phyloP scores from a whole-genome alignment of 371 early-diverging fungal species.

The Syncephalastrum contaminatum region DNA sequence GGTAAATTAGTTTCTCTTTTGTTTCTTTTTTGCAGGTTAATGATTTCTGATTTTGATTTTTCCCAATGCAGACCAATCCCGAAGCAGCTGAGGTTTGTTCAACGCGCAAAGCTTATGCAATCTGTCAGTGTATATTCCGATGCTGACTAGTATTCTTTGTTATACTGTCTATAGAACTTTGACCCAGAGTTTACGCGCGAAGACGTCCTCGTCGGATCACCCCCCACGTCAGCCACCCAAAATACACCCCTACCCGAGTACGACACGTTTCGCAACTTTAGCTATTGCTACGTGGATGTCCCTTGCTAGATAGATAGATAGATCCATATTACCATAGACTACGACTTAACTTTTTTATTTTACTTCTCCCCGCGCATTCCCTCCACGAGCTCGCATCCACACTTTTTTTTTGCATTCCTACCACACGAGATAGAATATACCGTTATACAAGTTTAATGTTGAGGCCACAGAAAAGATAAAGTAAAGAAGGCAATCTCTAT shows the following conservation, averaged over 20 bases:
- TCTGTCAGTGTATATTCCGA: background rate
- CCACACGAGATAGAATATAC: too few species aligned
- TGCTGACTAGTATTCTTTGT: too few species aligned
- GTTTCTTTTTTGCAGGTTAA: slow-evolving; percentile 60
- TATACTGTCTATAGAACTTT: slow-evolving; percentile 26
- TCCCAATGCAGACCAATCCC: slow-evolving; percentile 33
- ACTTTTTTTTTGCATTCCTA: too few species aligned
- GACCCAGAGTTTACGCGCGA: slow-evolving; percentile 34
- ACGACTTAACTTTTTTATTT: too few species aligned
- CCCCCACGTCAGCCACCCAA: slow-evolving; percentile 6
- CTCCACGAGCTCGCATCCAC: too few species aligned
- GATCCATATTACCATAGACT: too few species aligned
- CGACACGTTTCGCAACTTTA: slow-evolving; percentile 34
- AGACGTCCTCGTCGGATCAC: slow-evolving; percentile 8
- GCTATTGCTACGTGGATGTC: slow-evolving; percentile 23
- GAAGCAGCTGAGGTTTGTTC: slow-evolving; percentile 42
- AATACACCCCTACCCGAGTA: background rate
- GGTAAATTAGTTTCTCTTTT: slow-evolving; percentile 31
- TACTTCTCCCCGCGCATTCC: too few species aligned
- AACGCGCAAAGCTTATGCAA: background rate
- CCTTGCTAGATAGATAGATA: slow-evolving; percentile 1
- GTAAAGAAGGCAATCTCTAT: too few species aligned
- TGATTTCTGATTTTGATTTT: slow-evolving; percentile 7
- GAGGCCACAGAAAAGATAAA: too few species aligned
- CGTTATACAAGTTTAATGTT: too few species aligned